These are phyloP conservation scores for Cladosporium oxysporum DNA, from an alignment of 2,329 filamentous ascomycete genomes.

Conservation along the genomic window DNA sequence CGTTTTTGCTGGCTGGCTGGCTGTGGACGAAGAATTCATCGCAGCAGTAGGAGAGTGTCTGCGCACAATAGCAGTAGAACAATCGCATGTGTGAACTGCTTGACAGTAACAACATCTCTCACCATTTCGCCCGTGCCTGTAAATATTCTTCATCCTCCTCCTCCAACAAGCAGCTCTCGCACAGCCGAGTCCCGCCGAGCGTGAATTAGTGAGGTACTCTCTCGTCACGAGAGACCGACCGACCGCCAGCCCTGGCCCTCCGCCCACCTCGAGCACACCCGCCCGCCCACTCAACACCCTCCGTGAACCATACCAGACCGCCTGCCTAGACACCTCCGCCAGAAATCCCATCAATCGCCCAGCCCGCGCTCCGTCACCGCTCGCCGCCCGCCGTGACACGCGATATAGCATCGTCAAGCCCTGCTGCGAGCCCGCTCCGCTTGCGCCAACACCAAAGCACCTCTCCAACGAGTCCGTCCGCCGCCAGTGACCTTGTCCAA, in stretches of 20 bases:
- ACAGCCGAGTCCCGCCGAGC: conserved; percentile 18
- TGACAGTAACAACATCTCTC: background rate
- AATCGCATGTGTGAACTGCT: background rate
- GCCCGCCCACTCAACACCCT: too few species aligned
- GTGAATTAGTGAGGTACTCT: conserved; percentile 14
- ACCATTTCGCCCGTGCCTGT: background rate
- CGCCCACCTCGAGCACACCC: background rate
- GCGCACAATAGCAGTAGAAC: background rate
- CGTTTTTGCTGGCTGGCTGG: background rate
- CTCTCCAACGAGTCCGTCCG: conserved; percentile 8
- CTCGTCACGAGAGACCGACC: conserved; percentile 14
- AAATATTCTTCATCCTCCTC: background rate
- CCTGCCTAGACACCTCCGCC: background rate
- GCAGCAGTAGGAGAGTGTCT: background rate
- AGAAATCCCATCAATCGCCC: conserved; percentile 2
- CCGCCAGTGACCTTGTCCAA: conserved; percentile 3
- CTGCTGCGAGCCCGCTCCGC: conserved; percentile 13
- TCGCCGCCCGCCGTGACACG: background rate
- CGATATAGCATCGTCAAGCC: conserved; percentile 16
- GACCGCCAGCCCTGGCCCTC: conserved; percentile 1
- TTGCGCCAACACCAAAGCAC: conserved; percentile 10
- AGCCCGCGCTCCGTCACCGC: background rate
- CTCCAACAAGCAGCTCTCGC: conserved; percentile 6
- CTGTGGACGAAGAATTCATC: background rate
- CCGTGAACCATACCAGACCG: background rate